Conservation (phyloP, 768 basidiomycete species). For the Lenzites betulinus region DNA sequence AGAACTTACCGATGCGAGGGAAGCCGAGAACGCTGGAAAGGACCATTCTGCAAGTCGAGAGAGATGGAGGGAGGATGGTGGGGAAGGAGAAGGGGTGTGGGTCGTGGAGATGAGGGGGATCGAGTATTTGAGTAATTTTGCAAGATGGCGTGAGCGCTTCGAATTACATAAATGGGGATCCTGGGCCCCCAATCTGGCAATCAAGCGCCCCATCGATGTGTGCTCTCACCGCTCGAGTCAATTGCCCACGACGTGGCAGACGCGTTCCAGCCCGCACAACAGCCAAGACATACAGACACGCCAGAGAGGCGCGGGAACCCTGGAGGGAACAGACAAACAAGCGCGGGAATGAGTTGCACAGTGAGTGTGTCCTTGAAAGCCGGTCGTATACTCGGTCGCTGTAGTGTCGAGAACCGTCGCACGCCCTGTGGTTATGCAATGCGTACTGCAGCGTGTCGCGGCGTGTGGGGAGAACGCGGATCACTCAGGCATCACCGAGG, state of each 20-base stretch:
- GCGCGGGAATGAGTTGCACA: background rate
- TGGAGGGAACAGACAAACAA: constrained; percentile 3
- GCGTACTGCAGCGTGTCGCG: background rate
- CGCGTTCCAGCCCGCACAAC: background rate
- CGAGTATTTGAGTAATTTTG: constrained; percentile 19
- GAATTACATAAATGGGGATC: constrained; percentile 19
- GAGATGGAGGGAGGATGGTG: constrained; percentile 19
- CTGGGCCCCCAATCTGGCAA: constrained; percentile 10
- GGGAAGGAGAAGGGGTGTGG: constrained; percentile 24
- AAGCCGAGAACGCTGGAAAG: constrained; percentile 57
- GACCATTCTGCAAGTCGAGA: constrained; percentile 38
- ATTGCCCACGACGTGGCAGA: constrained; percentile 13
- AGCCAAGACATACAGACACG: background rate
- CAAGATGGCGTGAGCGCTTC: constrained; percentile 17
- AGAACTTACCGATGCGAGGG: constrained; percentile 54
- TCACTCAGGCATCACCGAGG: background rate
- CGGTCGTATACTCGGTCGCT: background rate
- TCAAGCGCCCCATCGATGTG: constrained; percentile 18
- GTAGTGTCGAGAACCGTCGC: constrained; percentile 3
- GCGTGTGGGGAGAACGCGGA: background rate
- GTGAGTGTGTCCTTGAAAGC: background rate
- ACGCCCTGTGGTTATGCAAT: background rate
- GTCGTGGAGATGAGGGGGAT: constrained; percentile 7
- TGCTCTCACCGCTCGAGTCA: background rate
- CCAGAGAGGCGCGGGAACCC: constrained; percentile 1